Conservation (phyloP, 139 green algal genomes). For the Chlorella ohadii region DNA sequence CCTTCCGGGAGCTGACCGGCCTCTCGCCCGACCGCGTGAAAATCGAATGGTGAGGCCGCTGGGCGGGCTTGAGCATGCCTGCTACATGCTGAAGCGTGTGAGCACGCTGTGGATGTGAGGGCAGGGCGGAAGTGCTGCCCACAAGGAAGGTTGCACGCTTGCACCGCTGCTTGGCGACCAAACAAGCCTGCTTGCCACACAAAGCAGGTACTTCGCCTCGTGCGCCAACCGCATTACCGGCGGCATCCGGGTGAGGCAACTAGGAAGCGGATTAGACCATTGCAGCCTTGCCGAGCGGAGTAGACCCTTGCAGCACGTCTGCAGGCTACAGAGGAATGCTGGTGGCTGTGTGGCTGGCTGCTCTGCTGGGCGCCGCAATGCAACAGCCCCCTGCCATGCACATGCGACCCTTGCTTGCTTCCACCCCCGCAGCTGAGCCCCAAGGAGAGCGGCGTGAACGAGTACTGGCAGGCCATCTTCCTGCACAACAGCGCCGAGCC, state of each 20-base stretch:
- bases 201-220: neutral
- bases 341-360: too few species aligned
- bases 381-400: neutral
- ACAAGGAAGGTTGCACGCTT: too few species aligned
- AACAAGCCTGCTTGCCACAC: too few species aligned
- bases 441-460: neutral
- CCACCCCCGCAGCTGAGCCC: constrained; percentile 6
- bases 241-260: neutral
- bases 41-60: neutral
- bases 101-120: too few species aligned
- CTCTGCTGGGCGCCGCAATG: neutral
- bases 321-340: too few species aligned
- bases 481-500: constrained; percentile 14
- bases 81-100: too few species aligned
- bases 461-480: constrained; percentile 19
- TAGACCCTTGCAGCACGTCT: too few species aligned
- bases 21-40: neutral
- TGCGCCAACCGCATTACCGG: neutral
- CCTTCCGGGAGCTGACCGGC: constrained; percentile 1
- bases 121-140: too few species aligned
- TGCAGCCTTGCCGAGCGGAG: too few species aligned
- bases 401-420: neutral
- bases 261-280: too few species aligned
- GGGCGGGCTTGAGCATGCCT: too few species aligned
- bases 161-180: too few species aligned